Base-by-base conservation (phyloP, 108 stramenopile genomes). In the Nitzschia putrida region DNA sequence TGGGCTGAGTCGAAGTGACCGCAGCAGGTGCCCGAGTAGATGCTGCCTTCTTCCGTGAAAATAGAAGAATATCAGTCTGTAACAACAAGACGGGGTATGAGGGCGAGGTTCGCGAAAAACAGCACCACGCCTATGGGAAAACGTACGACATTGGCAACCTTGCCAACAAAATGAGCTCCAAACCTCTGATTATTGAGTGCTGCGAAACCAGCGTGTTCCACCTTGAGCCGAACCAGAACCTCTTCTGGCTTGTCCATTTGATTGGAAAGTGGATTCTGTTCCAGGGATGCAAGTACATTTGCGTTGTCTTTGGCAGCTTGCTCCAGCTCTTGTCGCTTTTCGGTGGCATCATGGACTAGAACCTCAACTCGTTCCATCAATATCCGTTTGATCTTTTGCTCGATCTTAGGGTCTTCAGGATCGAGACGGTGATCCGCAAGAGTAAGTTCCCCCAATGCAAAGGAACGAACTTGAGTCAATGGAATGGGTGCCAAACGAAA, bases 161-260 rank as follows among this genome's bases (percentile, higher is more conserved):
- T 78, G 9, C 90, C 94, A 45, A 97, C 88, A 78, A 95, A 98
- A 41, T 80, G 82, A 14, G 90, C 86, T 13, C 96, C 96, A 77
- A 95, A 92, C 20, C 95, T 75, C 68, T 96, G 94, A 77, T 94
- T 95, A 71, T 93, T 95, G 55, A 98, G 57, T 21, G 92, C 84
- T 13, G 92, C 76, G 72, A 98, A 98, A 16, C 95, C 95, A 29
- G 97, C 75, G 67, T 98, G 96, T 66, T 99, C 98, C 21, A 99
- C 97, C 50, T 83, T 84, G 13, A 99, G 77, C 20, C 98, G 90
- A 22, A 98, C 92, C 40, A 99, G 74, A 0, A 96, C 93, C 57
- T 91, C 83, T 1, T 92, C 88, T 14, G 90, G 92, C 64, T 85
- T 84, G 50, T 84, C 79, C 43, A 96, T 34, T 24, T 37, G 67